A percentile compares a stretch with the other conserved stretches of the same genome.
Evolutionary conservation across 805 yeast species (phyloP).

Genomic region (Metschnikowia gelsemii): DNA sequence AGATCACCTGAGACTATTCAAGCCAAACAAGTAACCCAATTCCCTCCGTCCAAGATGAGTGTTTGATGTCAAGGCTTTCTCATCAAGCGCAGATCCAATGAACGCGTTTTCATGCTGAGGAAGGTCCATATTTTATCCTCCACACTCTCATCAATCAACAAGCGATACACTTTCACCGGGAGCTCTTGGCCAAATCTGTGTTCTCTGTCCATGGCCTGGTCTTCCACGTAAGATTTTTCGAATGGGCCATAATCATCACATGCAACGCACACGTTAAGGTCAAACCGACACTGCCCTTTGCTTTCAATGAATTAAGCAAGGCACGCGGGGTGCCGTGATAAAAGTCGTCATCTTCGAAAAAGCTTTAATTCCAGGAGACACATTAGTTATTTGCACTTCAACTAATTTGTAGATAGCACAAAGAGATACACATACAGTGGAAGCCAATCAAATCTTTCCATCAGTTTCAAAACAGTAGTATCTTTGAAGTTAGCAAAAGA

Average conservation of each 20-base stretch:
- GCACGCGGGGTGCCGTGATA: slow-evolving; percentile 54
- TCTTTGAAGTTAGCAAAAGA: too few species aligned
- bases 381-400: too few species aligned
- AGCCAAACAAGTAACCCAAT: slow-evolving; percentile 73
- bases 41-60: slow-evolving; percentile 65
- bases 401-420: too few species aligned
- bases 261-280: slow-evolving; percentile 94
- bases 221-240: slow-evolving; percentile 98
- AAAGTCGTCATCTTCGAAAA: too few species aligned
- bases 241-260: slow-evolving; percentile 88
- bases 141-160: slow-evolving; percentile 69
- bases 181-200: slow-evolving; percentile 89
- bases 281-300: slow-evolving; percentile 94
- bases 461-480: too few species aligned
- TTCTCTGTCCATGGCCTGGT: slow-evolving; percentile 95
- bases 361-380: too few species aligned
- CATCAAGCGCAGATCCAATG: slow-evolving; percentile 83
- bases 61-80: slow-evolving; percentile 63
- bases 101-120: slow-evolving; percentile 76
- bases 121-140: slow-evolving; percentile 86
- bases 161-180: slow-evolving; percentile 72
- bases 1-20: slow-evolving; percentile 24
- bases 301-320: slow-evolving; percentile 79
- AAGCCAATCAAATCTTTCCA: too few species aligned
- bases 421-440: too few species aligned